Evolutionary conservation across 768 basidiomycete species (phyloP).

Genomic region (Cyathus striatus): DNA sequence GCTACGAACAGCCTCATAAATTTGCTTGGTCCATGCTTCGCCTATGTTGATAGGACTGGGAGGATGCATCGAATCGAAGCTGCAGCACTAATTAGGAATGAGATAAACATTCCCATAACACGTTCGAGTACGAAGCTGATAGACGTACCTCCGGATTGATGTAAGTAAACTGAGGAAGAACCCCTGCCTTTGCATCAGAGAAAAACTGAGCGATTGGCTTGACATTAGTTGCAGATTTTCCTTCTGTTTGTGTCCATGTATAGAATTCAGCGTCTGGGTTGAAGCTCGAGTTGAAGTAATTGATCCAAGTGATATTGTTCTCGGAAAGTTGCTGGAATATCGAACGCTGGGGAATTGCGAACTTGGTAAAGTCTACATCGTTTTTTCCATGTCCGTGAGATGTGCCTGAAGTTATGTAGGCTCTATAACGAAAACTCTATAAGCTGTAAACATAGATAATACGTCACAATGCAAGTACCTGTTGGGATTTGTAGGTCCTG

Average conservation of each 20-base stretch:
- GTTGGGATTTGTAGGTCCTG: conserved; percentile 26
- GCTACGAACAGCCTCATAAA: conserved; percentile 23
- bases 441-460: neutral
- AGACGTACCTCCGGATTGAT: conserved; percentile 14
- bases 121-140: neutral
- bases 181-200: conserved; percentile 16
- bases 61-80: conserved; percentile 19
- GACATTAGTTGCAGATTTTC: conserved; percentile 10
- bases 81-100: conserved; percentile 19
- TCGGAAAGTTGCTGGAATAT: conserved; percentile 21
- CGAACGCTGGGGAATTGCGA: conserved; percentile 10
- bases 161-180: conserved; percentile 21
- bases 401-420: conserved; percentile 19
- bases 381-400: conserved; percentile 22
- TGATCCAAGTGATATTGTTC: conserved; percentile 17
- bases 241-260: conserved; percentile 13
- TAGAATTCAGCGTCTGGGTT: conserved; percentile 17
- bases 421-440: conserved; percentile 1
- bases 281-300: conserved; percentile 19
- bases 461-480: conserved; percentile 7
- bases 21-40: conserved; percentile 20
- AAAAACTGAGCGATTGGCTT: conserved; percentile 21
- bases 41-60: conserved; percentile 16
- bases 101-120: no score
- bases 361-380: conserved; percentile 14